phyloP scores from a whole-genome alignment of 768 basidiomycete species.

The Lyophyllum semitale region DNA sequence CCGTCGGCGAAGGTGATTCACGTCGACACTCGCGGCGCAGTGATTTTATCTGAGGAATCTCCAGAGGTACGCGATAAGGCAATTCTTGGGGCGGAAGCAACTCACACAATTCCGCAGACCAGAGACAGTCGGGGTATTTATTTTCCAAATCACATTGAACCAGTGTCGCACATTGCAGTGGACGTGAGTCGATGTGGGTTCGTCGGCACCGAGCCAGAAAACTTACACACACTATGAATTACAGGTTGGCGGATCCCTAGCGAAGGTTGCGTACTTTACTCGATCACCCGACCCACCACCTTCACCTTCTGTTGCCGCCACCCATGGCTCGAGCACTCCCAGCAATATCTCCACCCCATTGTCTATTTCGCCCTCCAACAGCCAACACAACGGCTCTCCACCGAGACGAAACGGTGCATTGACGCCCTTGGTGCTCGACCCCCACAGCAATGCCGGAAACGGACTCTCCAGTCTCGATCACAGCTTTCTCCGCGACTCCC shows the following conservation, averaged over 20 bases:
- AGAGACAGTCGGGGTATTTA: conserved; percentile 96
- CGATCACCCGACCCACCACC: conserved; percentile 86
- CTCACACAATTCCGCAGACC: conserved; percentile 50
- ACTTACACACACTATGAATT: conserved; percentile 9
- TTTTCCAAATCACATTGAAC: conserved; percentile 96
- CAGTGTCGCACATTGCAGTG: conserved; percentile 95
- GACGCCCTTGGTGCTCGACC: conserved; percentile 77
- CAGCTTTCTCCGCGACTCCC: conserved; percentile 58
- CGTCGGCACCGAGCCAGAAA: conserved; percentile 9
- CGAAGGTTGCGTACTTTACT: conserved; percentile 98
- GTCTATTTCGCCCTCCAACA: conserved; percentile 43
- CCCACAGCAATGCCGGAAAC: conserved; percentile 34
- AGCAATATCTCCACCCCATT: conserved; percentile 48
- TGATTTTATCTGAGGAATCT: conserved; percentile 92
- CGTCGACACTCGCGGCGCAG: conserved; percentile 92
- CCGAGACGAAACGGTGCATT: conserved; percentile 68
- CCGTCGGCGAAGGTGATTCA: conserved; percentile 87
- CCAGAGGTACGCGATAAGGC: conserved; percentile 67
- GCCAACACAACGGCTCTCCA: conserved; percentile 28
- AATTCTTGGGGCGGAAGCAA: conserved; percentile 8
- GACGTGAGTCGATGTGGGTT: conserved; percentile 65
- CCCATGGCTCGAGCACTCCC: conserved; percentile 53
- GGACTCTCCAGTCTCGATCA: conserved; percentile 39
- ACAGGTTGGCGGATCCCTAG: conserved; percentile 95
- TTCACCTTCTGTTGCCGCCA: conserved; percentile 69